Base-by-base conservation (phyloP, 1,284 basidiomycete genomes). In the Termitomyces sp. region DNA sequence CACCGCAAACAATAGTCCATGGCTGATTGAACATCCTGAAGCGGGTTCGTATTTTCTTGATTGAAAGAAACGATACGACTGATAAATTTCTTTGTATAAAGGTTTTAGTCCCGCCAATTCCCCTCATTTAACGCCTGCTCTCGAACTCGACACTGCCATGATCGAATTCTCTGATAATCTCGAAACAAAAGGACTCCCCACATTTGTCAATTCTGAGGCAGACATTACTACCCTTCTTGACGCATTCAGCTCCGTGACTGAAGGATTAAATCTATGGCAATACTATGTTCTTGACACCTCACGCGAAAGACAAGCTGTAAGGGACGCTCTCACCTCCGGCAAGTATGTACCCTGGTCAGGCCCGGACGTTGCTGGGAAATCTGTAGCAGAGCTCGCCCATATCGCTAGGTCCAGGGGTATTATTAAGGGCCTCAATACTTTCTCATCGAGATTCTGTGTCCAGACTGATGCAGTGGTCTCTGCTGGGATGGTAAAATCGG, bases 21-120 rank as follows among this genome's bases (percentile, higher is more conserved):
- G 94, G 94, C 77, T 98, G n/a, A 68, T 83, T 39, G 83, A 94
- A 5, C 94, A 98, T 69, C 94, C 95, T 2, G 94, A 98, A 80
- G 91, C 94, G 60, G 94, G 93, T 88, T 62, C 60, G 81, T 59
- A 13, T 8, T 38, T 26, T 28, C 34, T 41, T 19, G 36, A 26
- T 13, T 12, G 28, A 38, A 51, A 17, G 17, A 56, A 41, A 19
- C 54, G 59, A 45, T 59, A 31, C 61, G 34, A 26, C 41, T 56
- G 55, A n/a, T 24, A 21, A 24, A 19, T 2, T 19, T 24, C 55
- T 52, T 36, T 49, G 30, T 41, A 24, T 58, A 0, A 61, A 94
- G 94, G 92, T 41, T 97, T 86, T 70, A 96, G 88, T 60, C 89
- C 92, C 2, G 75, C 81, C 40, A 97, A 96, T 70, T 88, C 89